Evolutionary conservation across 2,329 filamentous ascomycete species (phyloP).

Genomic region (Ustilaginoidea virens): DNA sequence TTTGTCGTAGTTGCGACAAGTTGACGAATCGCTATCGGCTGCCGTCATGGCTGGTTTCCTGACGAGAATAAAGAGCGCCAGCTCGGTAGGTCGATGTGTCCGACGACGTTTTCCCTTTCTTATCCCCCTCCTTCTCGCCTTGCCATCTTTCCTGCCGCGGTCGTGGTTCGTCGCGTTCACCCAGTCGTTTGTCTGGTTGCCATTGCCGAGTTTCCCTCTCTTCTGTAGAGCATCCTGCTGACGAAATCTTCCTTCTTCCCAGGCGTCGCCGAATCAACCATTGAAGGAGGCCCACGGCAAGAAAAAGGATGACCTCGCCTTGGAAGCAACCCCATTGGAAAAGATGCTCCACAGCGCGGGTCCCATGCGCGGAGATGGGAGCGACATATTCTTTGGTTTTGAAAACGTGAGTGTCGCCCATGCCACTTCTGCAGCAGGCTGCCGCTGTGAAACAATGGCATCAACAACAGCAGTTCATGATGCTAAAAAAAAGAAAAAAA

Average conservation of each 20-base stretch:
- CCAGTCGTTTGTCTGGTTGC: no score
- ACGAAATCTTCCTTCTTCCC: conserved; percentile 15
- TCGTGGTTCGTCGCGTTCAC: no score
- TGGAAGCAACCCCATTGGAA: conserved; percentile 46
- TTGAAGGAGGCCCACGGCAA: conserved; percentile 31
- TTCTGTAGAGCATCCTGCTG: conserved; percentile 14
- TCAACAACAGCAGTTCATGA: no score
- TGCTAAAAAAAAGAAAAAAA: no score
- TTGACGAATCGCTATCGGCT: no score
- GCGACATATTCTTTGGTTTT: conserved; percentile 95
- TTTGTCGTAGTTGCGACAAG: no score
- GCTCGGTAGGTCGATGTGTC: conserved; percentile 30
- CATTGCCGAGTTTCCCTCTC: no score
- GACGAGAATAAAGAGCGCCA: conserved; percentile 40
- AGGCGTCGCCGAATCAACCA: conserved; percentile 28
- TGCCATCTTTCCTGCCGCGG: not conserved
- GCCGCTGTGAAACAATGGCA: no score
- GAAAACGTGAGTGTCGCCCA: conserved; percentile 63
- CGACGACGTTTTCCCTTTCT: not conserved
- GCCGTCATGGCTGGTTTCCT: conserved; percentile 40
- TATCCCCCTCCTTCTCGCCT: not conserved
- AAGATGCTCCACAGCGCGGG: conserved; percentile 74
- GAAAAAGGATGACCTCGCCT: conserved; percentile 42
- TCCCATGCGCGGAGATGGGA: conserved; percentile 70
- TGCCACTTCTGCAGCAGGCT: no score